Base-by-base conservation (phyloP, 306 rosid genomes). In the Carpinus viminea region DNA sequence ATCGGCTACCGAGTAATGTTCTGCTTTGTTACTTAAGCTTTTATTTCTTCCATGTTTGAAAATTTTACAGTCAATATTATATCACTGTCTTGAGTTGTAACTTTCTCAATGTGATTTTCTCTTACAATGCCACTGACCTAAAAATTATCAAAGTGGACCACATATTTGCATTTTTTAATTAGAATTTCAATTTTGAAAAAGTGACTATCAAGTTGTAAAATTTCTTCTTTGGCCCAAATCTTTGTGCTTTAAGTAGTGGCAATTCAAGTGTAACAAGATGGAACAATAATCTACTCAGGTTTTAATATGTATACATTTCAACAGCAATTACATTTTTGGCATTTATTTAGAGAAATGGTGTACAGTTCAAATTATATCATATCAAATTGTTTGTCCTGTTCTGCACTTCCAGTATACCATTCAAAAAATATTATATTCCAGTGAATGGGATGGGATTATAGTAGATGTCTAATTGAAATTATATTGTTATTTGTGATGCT, bases 1-100 rank as follows among this genome's bases (percentile, higher is more conserved):
- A 82, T 81, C 99, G 31, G 92, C 99, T 68, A 89, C 99, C 17
- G 82, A 95, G 99, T 95, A 93, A 84, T 76, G 34, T 74, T 82
- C 79, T 65, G 0, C 76, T 60, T 55, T 70, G 28, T 74, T 41
- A 56, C 83, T 76, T 31, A 28, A 73, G 45, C 75, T 48, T 76
- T 16, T 76, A 26, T 73, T 21, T 68, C 57, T 75, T 12, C 53
- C 26, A 15, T 15, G 24, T 72, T 79, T 20, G 31, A 36, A 21
- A 8, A 41, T 41, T 34, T 59, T 59, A 0, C 13, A 16, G 24
- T 36, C 55, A 28, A 24, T 13, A 20, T 17, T 1, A 45, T 43
- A 54, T 31, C 69, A n/a, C 36, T 10, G 50, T 52, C 70, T 45
- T 8, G 28, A 45, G 24, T 8, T 74, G 77, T 31, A 74, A 74